Conservation (phyloP, 805 yeast species). For the Cyberlindnera bimundalis region DNA sequence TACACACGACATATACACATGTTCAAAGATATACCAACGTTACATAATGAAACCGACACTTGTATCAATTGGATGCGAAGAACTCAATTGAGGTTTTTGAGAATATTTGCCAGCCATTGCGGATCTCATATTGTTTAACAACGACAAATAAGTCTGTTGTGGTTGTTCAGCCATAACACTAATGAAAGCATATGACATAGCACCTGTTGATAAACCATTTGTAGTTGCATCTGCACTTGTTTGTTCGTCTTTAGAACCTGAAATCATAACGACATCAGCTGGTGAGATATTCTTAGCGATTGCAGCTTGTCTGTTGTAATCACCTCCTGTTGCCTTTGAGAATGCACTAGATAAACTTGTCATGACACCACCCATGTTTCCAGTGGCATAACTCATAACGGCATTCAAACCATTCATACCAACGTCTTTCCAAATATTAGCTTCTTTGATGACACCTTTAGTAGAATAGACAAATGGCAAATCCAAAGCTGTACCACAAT, state of each 20-base stretch:
- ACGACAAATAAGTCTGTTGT: slow-evolving; percentile 54
- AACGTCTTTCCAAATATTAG: slow-evolving; percentile 63
- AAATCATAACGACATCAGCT: slow-evolving; percentile 62
- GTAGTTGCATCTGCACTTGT: slow-evolving; percentile 59
- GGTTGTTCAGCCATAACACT: slow-evolving; percentile 52
- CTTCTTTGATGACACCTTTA: slow-evolving; percentile 70
- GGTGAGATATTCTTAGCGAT: slow-evolving; percentile 50
- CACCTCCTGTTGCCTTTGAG: slow-evolving; percentile 20
- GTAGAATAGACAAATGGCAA: slow-evolving; percentile 69
- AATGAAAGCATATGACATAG: slow-evolving; percentile 70
- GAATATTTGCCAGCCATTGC: slow-evolving; percentile 57
- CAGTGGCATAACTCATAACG: slow-evolving; percentile 48
- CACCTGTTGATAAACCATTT: slow-evolving; percentile 65
- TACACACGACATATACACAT: too few relatives aligned
- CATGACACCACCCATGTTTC: slow-evolving; percentile 42
- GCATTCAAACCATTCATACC: slow-evolving; percentile 57
- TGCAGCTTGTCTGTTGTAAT: slow-evolving; percentile 35
- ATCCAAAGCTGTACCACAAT: slow-evolving; percentile 71
- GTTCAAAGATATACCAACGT: background rate
- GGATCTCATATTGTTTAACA: slow-evolving; percentile 58
- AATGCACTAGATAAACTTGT: slow-evolving; percentile 21
- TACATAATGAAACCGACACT: slow-evolving; percentile 38
- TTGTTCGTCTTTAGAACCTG: slow-evolving; percentile 69
- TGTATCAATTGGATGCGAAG: slow-evolving; percentile 65
- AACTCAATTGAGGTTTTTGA: slow-evolving; percentile 70